phyloP scores from a whole-genome alignment of 2,329 filamentous ascomycete genomes.

The Ascochyta viciae-villosae region DNA sequence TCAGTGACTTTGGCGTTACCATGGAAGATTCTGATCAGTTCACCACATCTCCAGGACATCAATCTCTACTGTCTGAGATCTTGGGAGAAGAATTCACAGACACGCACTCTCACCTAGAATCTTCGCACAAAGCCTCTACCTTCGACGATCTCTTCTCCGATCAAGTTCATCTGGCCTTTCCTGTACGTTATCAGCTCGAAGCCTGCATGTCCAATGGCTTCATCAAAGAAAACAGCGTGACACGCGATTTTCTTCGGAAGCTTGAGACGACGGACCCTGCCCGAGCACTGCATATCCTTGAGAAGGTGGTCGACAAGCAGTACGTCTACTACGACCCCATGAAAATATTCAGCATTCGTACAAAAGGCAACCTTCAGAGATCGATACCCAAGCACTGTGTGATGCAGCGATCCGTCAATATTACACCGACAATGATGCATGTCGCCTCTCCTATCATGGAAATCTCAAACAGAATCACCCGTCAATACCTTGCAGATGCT shows the following conservation, averaged over 20 bases:
- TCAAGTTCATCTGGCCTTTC: constrained; percentile 57
- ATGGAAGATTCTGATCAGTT: constrained; percentile 57
- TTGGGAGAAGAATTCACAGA: constrained; percentile 40
- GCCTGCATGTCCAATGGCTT: constrained; percentile 84
- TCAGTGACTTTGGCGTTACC: constrained; percentile 77
- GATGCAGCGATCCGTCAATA: constrained; percentile 74
- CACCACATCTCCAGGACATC: constrained; percentile 33
- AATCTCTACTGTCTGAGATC: constrained; percentile 31
- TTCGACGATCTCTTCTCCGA: constrained; percentile 44
- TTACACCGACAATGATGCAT: constrained; percentile 86
- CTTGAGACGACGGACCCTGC: constrained; percentile 61
- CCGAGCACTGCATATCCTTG: constrained; percentile 71
- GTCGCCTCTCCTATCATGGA: constrained; percentile 81
- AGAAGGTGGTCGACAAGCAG: constrained; percentile 73
- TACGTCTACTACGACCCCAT: constrained; percentile 72
- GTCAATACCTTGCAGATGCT: constrained; percentile 70
- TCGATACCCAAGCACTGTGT: constrained; percentile 75
- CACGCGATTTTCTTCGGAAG: constrained; percentile 68
- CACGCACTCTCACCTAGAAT: constrained; percentile 31
- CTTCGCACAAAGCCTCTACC: constrained; percentile 13
- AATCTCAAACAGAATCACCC: constrained; percentile 84
- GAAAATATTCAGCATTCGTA: constrained; percentile 68
- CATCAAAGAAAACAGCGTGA: constrained; percentile 78
- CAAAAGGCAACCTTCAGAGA: constrained; percentile 29
- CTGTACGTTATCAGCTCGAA: constrained; percentile 88